phyloP scores from a whole-genome alignment of 2,329 filamentous ascomycete genomes.

The Trichophyton mentagrophytes region DNA sequence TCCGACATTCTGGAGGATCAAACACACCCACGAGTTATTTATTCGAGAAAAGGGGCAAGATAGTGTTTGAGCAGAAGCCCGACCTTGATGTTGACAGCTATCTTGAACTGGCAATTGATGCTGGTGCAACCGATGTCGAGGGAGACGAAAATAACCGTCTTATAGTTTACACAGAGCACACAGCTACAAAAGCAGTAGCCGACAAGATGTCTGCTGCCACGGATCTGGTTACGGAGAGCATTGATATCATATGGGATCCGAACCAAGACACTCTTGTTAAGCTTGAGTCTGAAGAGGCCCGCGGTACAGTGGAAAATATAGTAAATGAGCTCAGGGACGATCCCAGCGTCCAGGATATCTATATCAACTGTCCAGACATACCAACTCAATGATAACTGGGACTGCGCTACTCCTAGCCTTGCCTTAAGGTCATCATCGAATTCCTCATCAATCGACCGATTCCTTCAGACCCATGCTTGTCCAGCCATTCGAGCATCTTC shows the following conservation, averaged over 20 bases:
- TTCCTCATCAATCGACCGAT: slow-evolving; percentile 62
- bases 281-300: slow-evolving; percentile 45
- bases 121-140: slow-evolving; percentile 49
- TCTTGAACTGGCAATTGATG: slow-evolving; percentile 71
- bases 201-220: slow-evolving; percentile 51
- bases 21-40: slow-evolving; percentile 67
- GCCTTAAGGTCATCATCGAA: slow-evolving; percentile 62
- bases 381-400: not conserved
- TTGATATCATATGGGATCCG: slow-evolving; percentile 73
- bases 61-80: slow-evolving; percentile 51
- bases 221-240: slow-evolving; percentile 54
- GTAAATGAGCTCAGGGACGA: slow-evolving; percentile 46
- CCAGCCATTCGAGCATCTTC: slow-evolving; percentile 56
- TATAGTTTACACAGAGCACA: slow-evolving; percentile 57
- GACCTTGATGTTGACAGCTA: slow-evolving; percentile 53
- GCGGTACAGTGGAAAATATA: slow-evolving; percentile 47
- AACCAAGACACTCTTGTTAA: slow-evolving; percentile 65
- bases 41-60: slow-evolving; percentile 67
- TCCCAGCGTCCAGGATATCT: slow-evolving; percentile 63
- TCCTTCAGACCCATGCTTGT: slow-evolving; percentile 50
- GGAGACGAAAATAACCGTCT: slow-evolving; percentile 56
- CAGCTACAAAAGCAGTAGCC: slow-evolving; percentile 50
- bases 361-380: slow-evolving; percentile 45
- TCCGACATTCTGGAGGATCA: slow-evolving; percentile 60
- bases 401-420: slow-evolving; percentile 22